Base-by-base conservation (phyloP, 2,329 filamentous ascomycete genomes). In the Exophiala spinifera region DNA sequence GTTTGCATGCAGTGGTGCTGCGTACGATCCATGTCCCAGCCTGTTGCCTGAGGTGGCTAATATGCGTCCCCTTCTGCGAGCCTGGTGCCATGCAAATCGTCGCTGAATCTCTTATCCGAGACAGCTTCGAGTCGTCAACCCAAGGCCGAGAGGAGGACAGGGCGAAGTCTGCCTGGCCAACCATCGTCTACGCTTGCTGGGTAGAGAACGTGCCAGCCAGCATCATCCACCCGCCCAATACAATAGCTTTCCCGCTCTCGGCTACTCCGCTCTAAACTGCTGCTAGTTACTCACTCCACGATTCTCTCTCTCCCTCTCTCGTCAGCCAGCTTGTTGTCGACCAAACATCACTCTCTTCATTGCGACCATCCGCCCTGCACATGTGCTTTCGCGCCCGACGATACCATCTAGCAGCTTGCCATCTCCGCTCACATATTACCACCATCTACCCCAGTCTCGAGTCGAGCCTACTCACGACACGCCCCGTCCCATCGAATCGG, bases 201-300 rank as follows among this genome's bases (percentile, higher is more conserved):
- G 36, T 39, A 39, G 17, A n/a, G 4, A 39, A 39, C 14, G n/a
- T 39, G 17, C 36, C 36, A 39, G 17, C 36, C 36, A 39, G 36
- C 36, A 39, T 39, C 36, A 39, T 39, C 36, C 17, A 20, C 20
- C 21, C 5, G 49, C 36, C 37, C 25, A 46, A 34, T 46, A 44
- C 25, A 46, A 34, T 46, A 44, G 52, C 46, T 55, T 55, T 39
- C 42, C 54, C 49, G 31, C 46, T 42, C 50, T 56, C 53, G 53
- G 57, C 51, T 59, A 59, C 57, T 59, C 57, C 53, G 53, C 57
- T 56, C 54, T 46, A 56, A 34, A 45, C 49, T 44, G 23, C 23
- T 33, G 10, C 49, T 51, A 17, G 39, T 37, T 46, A 48, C 53
- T 56, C 34, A 37, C 55, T 49, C 56, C 56, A 52, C 56, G 56